Percentiles rank a stretch among this genome's conserved stretches.
Conservation (phyloP, 2,329 filamentous ascomycete species). For the Xylariaceae sp. region DNA sequence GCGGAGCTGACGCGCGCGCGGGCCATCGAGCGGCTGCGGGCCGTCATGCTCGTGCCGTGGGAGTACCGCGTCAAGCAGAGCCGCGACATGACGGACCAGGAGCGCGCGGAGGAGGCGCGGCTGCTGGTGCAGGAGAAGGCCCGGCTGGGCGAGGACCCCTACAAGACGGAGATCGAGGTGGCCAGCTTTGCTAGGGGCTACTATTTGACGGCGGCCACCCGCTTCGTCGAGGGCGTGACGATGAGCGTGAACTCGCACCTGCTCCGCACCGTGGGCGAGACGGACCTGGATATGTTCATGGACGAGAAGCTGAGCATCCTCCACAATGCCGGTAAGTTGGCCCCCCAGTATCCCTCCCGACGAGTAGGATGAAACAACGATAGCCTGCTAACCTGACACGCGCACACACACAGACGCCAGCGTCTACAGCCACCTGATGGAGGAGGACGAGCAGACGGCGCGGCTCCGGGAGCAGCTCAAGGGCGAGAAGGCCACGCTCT, state of each 20-base stretch:
- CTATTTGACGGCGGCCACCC: conserved; percentile 57
- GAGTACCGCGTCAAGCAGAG: conserved; percentile 12
- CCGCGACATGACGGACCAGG: conserved; percentile 40
- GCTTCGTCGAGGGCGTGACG: conserved; percentile 51
- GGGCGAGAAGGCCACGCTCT: conserved; percentile 37
- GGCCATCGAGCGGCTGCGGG: conserved; percentile 40
- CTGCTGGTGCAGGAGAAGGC: conserved; percentile 33
- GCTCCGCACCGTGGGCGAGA: conserved; percentile 18
- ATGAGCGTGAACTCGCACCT: conserved; percentile 24
- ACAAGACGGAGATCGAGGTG: conserved; percentile 51
- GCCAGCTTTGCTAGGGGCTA: conserved; percentile 60
- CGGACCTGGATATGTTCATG: conserved; percentile 17
- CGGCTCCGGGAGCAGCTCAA: conserved; percentile 33
- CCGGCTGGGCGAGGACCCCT: conserved; percentile 51
- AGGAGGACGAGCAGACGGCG: conserved; percentile 38
- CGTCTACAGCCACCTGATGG: conserved; percentile 39
- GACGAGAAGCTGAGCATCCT: conserved; percentile 20
- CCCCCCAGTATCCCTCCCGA: no score
- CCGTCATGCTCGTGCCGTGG: conserved; percentile 31
- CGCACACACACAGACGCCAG: conserved; percentile 24
- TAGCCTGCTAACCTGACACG: no score
- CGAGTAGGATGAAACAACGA: no score
- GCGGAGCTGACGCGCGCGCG: conserved; percentile 39
- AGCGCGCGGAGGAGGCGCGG: conserved; percentile 35
- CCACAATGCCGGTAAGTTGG: conserved; percentile 20